Percentiles rank a stretch among this genome's conserved stretches.
phyloP scores from a whole-genome alignment of 495 filamentous ascomycete genomes.

The Chaetomium tenue region DNA sequence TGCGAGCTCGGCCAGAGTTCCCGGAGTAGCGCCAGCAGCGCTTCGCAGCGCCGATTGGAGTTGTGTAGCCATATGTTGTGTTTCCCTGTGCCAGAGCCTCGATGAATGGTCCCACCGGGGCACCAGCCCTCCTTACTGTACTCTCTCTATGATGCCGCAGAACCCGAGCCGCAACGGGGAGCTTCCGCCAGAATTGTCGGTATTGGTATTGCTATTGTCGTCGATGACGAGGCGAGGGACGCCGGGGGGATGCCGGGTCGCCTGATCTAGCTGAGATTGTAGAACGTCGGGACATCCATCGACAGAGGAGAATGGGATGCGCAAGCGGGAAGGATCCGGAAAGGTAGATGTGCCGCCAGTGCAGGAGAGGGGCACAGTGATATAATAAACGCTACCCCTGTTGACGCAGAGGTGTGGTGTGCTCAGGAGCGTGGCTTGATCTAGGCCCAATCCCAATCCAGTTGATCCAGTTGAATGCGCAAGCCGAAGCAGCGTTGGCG shows the following conservation, averaged over 20 bases:
- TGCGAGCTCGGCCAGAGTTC: constrained; percentile 47
- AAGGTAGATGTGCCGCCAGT: constrained; percentile 15
- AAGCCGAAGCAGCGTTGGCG: neutral
- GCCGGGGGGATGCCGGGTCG: neutral
- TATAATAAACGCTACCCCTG: constrained; percentile 12
- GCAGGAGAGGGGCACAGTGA: constrained; percentile 16
- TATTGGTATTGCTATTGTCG: neutral
- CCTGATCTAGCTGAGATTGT: neutral
- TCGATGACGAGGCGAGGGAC: neutral
- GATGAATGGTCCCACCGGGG: constrained; percentile 11
- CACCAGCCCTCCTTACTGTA: neutral
- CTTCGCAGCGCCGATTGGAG: constrained; percentile 25
- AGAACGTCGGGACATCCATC: constrained; percentile 3
- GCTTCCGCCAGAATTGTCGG: neutral
- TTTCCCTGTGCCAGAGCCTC: constrained; percentile 8
- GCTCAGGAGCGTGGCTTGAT: neutral
- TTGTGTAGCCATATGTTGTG: constrained; percentile 33
- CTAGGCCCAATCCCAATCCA: neutral
- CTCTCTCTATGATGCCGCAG: neutral
- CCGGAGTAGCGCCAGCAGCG: constrained; percentile 29
- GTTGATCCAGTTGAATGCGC: neutral
- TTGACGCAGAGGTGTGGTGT: constrained; percentile 15
- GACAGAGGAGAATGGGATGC: neutral
- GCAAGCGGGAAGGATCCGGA: constrained; percentile 13
- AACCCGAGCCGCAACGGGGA: neutral